Base-by-base conservation (phyloP, 306 rosid species). In the Pyrus bretschneideri region DNA sequence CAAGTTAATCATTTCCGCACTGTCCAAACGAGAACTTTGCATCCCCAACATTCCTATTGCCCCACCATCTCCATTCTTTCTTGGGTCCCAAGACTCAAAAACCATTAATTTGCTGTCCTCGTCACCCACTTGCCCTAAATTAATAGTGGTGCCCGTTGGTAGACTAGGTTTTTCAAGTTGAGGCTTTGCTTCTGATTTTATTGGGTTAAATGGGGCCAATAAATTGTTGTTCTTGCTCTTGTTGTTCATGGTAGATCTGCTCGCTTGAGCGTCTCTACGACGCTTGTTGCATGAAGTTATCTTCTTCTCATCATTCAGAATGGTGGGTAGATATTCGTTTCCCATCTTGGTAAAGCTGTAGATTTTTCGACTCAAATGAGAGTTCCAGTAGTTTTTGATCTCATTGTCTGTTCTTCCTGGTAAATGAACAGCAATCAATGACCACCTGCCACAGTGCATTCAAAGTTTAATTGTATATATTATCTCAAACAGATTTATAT, bases 371-470 rank as follows among this genome's bases (percentile, higher is more conserved):
- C 96, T 87, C 70, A 93, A 71, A 77, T 89, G 97, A 63, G 97
- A 91, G 85, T 91, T 93, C 98, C 97, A 91, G 61, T 89, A 93
- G 67, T 93, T 93, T 79, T 93, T 93, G 73, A 91, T 93, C 84
- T 89, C 89, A 68, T 93, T 91, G 52, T 93, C 97, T 0, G 98
- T 93, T 74, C 98, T 29, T 65, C 98, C 98, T 0, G 96, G 97
- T 69, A 93, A 80, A 71, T 87, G 87, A 9, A 86, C 89, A 4
- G 98, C 93, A 79, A 93, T 93, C 27, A 89, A 71, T 17, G 98
- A 93, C 98, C 98, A 93, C 89, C 98, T 93, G 67, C 80, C 78
- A 51, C 54, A 44, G 30, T 13, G 12, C 15, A 40, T 17, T 67
- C 30, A 11, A 6, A 21, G n/a, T 67, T 67, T 2, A 57, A 22